Evolutionary conservation across 108 stramenopile species (phyloP).

Genomic region (Chaetoceros muelleri): DNA sequence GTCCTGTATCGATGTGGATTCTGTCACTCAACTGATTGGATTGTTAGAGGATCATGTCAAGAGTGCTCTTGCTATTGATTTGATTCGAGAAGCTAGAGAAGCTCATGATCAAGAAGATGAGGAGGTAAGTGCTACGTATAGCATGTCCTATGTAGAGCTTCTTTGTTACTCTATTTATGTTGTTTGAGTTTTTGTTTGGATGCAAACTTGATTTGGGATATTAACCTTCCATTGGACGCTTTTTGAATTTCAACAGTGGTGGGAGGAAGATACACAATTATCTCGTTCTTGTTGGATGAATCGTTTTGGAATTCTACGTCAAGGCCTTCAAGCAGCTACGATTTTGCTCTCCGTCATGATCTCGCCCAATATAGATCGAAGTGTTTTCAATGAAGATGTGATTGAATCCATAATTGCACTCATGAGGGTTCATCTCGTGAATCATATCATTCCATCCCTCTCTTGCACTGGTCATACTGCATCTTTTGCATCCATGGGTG

Average conservation of each 20-base stretch:
- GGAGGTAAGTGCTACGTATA: not conserved
- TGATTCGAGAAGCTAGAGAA: constrained; percentile 22
- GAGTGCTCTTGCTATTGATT: constrained; percentile 13
- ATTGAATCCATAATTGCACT: constrained; percentile 68
- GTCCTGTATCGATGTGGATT: constrained; percentile 8
- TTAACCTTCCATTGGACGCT: no score
- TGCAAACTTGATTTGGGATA: no score
- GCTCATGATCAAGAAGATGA: constrained; percentile 5
- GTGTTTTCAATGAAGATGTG: constrained; percentile 75
- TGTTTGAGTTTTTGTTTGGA: no score
- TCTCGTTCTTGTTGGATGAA: not conserved
- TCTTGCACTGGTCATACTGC: constrained; percentile 60
- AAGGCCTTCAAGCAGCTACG: constrained; percentile 62
- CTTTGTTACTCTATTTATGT: not conserved
- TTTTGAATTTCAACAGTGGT: no score
- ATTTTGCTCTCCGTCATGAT: constrained; percentile 64
- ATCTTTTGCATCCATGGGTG: constrained; percentile 6
- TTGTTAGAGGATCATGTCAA: constrained; percentile 24
- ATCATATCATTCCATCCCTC: constrained; percentile 63
- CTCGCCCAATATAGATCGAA: constrained; percentile 50
- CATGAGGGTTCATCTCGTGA: constrained; percentile 54
- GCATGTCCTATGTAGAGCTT: not conserved
- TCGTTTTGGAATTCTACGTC: not conserved
- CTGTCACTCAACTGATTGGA: constrained; percentile 13
- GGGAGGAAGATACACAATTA: no score